These are phyloP conservation scores for Turnera subulata DNA, from an alignment of 345 rosid species.

Conservation along the genomic window DNA sequence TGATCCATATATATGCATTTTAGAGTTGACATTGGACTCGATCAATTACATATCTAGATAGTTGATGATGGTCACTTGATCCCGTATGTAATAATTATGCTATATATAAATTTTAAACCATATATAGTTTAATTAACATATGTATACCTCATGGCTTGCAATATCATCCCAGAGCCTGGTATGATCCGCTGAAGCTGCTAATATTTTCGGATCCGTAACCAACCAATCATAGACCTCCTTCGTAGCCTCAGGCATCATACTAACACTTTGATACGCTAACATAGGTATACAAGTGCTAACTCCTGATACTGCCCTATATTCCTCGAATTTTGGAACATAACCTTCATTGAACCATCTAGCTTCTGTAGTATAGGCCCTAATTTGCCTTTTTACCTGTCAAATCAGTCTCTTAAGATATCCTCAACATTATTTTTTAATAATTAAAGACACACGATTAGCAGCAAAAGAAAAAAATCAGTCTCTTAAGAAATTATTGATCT, in stretches of 20 bases:
- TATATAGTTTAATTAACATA: no score
- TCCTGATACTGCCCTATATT: not conserved
- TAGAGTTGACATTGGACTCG: not conserved
- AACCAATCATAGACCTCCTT: slow-evolving; percentile 15
- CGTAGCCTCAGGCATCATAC: slow-evolving; percentile 2
- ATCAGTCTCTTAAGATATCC: no score
- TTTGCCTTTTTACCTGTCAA: slow-evolving; percentile 12
- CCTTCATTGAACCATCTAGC: slow-evolving; percentile 7
- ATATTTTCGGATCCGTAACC: slow-evolving; percentile 3
- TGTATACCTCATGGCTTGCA: no score
- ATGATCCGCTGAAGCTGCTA: not conserved
- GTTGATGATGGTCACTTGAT: no score
- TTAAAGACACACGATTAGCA: no score
- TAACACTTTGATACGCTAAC: not conserved
- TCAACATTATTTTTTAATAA: no score
- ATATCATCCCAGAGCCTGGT: no score
- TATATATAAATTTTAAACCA: no score
- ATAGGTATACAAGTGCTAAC: not conserved
- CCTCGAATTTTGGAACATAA: slow-evolving; percentile 12
- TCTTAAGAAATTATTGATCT: no score
- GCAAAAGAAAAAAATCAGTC: no score
- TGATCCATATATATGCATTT: no score
- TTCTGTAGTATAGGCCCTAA: not conserved
- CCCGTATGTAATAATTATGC: no score
- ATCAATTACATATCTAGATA: not conserved